phyloP scores from a whole-genome alignment of 176 grass and related monocot species.

The Poa pratensis region DNA sequence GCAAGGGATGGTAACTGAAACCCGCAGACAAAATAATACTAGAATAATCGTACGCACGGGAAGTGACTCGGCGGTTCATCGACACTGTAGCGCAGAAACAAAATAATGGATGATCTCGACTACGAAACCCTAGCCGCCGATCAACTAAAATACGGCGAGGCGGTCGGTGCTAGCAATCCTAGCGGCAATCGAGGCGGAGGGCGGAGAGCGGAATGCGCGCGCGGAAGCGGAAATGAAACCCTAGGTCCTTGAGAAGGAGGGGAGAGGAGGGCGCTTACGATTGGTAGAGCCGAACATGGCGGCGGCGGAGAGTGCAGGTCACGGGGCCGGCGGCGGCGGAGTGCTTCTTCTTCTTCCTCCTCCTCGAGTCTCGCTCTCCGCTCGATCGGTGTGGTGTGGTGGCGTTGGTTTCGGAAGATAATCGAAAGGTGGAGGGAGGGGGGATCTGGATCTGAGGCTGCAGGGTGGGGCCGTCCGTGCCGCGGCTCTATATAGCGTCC shows the following conservation, averaged over 20 bases:
- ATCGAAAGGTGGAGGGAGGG: slow-evolving; percentile 20
- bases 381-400: slow-evolving; percentile 5
- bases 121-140: slow-evolving; percentile 3
- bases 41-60: not conserved
- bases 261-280: slow-evolving; percentile 33
- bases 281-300: slow-evolving; percentile 69
- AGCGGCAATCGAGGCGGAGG: not conserved
- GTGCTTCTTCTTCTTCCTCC: not conserved
- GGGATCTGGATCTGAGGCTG: slow-evolving; percentile 29
- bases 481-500: slow-evolving; percentile 25
- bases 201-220: not conserved
- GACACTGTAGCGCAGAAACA: not conserved
- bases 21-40: not conserved
- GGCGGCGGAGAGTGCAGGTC: not conserved
- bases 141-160: not conserved
- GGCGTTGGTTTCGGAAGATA: not conserved
- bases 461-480: not conserved
- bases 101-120: not conserved
- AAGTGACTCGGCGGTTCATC: not conserved
- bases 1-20: not conserved
- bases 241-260: not conserved
- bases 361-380: not conserved
- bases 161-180: too few relatives aligned
- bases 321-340: not conserved
- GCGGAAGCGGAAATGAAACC: not conserved